Base-by-base conservation (phyloP, 176 grass and related monocot species). In the Raddia guianensis region DNA sequence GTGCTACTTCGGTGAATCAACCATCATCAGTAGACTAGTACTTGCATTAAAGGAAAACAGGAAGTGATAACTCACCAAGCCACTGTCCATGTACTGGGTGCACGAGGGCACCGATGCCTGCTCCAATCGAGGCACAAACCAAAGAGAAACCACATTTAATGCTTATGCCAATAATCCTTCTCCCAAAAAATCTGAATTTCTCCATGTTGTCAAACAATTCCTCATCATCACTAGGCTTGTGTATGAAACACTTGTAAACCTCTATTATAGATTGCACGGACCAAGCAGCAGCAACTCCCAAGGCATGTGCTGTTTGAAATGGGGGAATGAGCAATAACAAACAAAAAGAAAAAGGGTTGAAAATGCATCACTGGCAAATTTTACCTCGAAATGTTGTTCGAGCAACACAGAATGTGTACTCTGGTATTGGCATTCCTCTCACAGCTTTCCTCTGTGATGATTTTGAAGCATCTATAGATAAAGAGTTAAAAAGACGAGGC, bases 211-310 rank as follows among this genome's bases (percentile, higher is more conserved):
- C 80, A 66, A 88, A 46, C 57, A 90, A 81, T 80, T 88, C 82
- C 11, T 82, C 21, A 18, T 84, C 81, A 66, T 80, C 40, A 10
- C 54, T 44, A 70, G 84, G 85, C 66, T 85, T 91, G 52, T 82
- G 62, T 69, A 95, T 57, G 73, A 99, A 95, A 86, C 93, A 89
- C 86, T 56, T 91, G 80, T 99, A 99, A 2, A 88, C 78, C 61
- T 95, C 86, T 34, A 99, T 83, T 75, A 99, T 21, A 43, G 88
- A 84, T 67, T 91, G 96, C 49, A 99, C 79, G 70, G 93, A 83
- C 96, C 93, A 99, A 86, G 96, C 86, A 81, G 96, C 96, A 90
- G 88, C 70, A 64, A 99, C 89, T 46, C 88, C 96, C 49, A 99
- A 73, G 63, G 88, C 76, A 93, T 99, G 92, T 13, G 81, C 96